These are phyloP conservation scores for Dothideomycetes sp. DNA, from an alignment of 2,329 filamentous ascomycete species.

Conservation along the genomic window DNA sequence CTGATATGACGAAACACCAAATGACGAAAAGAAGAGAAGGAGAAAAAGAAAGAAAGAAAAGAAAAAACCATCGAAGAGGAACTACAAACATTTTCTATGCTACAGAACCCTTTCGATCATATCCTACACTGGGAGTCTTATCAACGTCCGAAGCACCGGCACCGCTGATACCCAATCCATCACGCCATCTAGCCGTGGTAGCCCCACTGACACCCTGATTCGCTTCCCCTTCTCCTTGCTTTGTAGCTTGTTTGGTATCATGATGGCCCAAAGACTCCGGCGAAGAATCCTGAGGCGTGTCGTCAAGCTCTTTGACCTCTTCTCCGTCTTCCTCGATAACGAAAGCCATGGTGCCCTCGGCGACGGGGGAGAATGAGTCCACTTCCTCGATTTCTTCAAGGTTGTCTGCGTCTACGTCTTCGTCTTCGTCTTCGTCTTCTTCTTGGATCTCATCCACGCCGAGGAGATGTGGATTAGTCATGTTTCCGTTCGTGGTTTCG, in stretches of 20 bases:
- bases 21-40: not conserved
- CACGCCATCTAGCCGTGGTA: too few relatives aligned
- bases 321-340: conserved; percentile 1
- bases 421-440: conserved; percentile 17
- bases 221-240: not conserved
- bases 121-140: not conserved
- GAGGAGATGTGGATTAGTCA: not conserved
- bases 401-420: too few relatives aligned
- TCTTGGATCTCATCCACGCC: conserved; percentile 11
- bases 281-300: not conserved
- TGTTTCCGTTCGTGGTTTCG: not conserved
- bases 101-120: not conserved
- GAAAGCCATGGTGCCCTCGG: conserved; percentile 17
- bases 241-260: too few relatives aligned
- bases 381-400: conserved; percentile 43
- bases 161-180: not conserved
- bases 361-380: conserved; percentile 48
- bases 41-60: not conserved
- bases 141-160: not conserved
- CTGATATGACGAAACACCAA: too few relatives aligned
- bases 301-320: not conserved
- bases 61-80: not conserved
- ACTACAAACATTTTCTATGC: not conserved
- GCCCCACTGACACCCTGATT: too few relatives aligned
- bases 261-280: not conserved